Evolutionary conservation across 2,329 filamentous ascomycete species (phyloP).

Genomic region (Penicillium sp.): DNA sequence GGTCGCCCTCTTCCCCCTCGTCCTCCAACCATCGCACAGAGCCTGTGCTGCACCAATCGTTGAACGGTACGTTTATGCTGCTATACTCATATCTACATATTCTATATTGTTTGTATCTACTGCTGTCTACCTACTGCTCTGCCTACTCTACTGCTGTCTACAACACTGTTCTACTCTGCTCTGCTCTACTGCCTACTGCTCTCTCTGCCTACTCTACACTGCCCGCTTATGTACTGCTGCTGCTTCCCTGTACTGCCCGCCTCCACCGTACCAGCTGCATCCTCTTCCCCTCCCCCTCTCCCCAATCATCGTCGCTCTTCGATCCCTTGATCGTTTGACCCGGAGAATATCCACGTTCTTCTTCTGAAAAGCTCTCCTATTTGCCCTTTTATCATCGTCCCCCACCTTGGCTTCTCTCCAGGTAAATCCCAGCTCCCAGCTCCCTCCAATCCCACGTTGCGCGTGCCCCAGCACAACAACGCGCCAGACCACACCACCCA

Average conservation of each 20-base stretch:
- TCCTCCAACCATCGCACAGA: slow-evolving; percentile 34
- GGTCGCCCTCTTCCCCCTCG: slow-evolving; percentile 40
- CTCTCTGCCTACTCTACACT: neutral
- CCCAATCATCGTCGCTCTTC: slow-evolving; percentile 24
- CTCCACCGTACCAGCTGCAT: slow-evolving; percentile 6
- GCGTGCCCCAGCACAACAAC: slow-evolving; percentile 27
- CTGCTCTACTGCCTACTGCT: neutral
- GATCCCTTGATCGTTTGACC: slow-evolving; percentile 25
- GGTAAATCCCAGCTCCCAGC: slow-evolving; percentile 17
- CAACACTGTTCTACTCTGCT: neutral
- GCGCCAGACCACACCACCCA: slow-evolving; percentile 9
- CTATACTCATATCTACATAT: neutral
- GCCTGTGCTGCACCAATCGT: slow-evolving; percentile 26
- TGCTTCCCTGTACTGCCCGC: slow-evolving; percentile 13
- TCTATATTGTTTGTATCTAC: neutral
- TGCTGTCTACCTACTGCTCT: neutral
- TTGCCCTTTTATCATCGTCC: neutral
- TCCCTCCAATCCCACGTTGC: slow-evolving; percentile 29
- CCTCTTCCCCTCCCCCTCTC: slow-evolving; percentile 8
- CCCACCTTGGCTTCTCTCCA: slow-evolving; percentile 6
- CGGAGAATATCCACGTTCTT: slow-evolving; percentile 21
- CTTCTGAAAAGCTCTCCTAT: slow-evolving; percentile 1
- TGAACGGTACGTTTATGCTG: neutral
- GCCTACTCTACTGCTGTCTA: neutral
- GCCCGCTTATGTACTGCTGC: slow-evolving; percentile 12